Conservation (phyloP, 768 basidiomycete genomes). For the Trametopsis cervina region DNA sequence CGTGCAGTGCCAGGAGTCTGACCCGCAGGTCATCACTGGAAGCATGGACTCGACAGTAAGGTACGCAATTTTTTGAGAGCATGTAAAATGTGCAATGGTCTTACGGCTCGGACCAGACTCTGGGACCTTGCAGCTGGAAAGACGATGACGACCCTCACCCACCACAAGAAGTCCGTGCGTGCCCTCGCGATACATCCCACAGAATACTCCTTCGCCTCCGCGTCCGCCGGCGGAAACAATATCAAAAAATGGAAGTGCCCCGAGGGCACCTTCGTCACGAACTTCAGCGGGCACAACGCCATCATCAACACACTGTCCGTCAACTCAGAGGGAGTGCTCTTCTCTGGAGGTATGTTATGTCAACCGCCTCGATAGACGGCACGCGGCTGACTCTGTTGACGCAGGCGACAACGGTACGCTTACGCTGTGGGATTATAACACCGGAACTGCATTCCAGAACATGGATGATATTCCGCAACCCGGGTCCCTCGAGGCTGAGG, state of each 20-base stretch:
- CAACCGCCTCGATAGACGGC: too few relatives aligned
- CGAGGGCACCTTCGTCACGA: slow-evolving; percentile 92
- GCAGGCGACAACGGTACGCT: slow-evolving; percentile 88
- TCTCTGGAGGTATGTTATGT: slow-evolving; percentile 92
- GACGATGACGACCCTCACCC: slow-evolving; percentile 94
- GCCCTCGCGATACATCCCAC: slow-evolving; percentile 92
- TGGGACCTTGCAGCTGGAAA: slow-evolving; percentile 99
- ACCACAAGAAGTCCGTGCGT: slow-evolving; percentile 98
- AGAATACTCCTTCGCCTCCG: slow-evolving; percentile 94
- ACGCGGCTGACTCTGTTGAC: background rate
- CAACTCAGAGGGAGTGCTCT: slow-evolving; percentile 94
- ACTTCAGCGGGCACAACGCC: slow-evolving; percentile 93
- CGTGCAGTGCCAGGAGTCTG: slow-evolving; percentile 93
- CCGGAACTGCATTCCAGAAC: slow-evolving; percentile 92
- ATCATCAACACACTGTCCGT: slow-evolving; percentile 96
- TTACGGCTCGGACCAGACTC: too few relatives aligned
- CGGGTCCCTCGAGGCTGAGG: slow-evolving; percentile 96
- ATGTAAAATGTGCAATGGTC: too few relatives aligned
- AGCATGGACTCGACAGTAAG: slow-evolving; percentile 97
- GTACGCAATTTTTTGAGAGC: slow-evolving; percentile 31
- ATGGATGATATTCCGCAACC: slow-evolving; percentile 93
- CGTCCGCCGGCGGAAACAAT: slow-evolving; percentile 97
- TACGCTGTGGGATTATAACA: slow-evolving; percentile 92
- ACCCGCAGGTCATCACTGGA: slow-evolving; percentile 96
- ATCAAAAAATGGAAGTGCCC: slow-evolving; percentile 99